These are phyloP conservation scores for Phaseolus lunatus DNA, from an alignment of 306 rosid genomes.

Conservation along the genomic window DNA sequence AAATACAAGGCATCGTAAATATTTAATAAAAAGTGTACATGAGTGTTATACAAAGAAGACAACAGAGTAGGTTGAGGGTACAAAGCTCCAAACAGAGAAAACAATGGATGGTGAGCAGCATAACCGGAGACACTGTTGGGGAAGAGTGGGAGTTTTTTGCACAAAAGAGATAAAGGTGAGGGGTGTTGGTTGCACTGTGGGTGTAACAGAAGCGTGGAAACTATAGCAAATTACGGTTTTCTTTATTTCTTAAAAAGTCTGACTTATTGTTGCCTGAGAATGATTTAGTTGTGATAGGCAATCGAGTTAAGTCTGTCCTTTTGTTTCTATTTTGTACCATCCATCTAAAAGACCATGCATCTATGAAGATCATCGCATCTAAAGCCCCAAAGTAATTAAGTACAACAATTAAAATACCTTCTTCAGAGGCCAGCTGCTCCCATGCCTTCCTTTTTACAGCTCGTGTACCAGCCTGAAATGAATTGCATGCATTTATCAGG, in stretches of 20 bases:
- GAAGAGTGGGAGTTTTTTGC: not conserved
- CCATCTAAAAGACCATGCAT: slow-evolving; percentile 23
- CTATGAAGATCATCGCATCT: slow-evolving; percentile 24
- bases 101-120: too few relatives aligned
- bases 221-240: not conserved
- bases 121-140: not conserved
- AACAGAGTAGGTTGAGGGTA: not conserved
- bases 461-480: slow-evolving; percentile 90
- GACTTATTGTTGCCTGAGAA: too few relatives aligned
- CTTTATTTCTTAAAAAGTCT: not conserved
- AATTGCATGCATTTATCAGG: slow-evolving; percentile 41
- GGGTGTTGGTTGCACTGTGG: not conserved
- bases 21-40: not conserved
- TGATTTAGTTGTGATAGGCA: too few relatives aligned
- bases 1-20: not conserved
- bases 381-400: slow-evolving; percentile 15
- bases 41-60: not conserved
- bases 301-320: not conserved
- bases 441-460: slow-evolving; percentile 77
- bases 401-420: slow-evolving; percentile 60
- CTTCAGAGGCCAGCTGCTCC: slow-evolving; percentile 89
- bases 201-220: not conserved
- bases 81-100: not conserved
- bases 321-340: slow-evolving; percentile 27
- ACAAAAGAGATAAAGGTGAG: not conserved